phyloP scores from a whole-genome alignment of 139 green algal species.

The Haematococcus lacustris region DNA sequence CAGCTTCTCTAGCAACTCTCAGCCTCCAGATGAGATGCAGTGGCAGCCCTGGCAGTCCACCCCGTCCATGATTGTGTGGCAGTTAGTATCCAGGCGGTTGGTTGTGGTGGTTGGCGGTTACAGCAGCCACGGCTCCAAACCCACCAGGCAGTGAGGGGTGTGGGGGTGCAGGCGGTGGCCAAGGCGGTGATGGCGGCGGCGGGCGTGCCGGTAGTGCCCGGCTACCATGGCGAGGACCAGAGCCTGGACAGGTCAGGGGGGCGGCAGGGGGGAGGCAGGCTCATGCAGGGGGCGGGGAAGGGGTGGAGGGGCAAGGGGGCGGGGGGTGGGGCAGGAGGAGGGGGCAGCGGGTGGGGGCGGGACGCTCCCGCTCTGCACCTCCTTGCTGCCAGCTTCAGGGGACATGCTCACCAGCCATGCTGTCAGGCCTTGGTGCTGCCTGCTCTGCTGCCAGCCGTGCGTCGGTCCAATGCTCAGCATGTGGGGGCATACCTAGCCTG shows the following conservation, averaged over 20 bases:
- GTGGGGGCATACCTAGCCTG: neutral
- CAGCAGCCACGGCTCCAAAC: neutral
- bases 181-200: conserved; percentile 72
- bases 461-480: neutral
- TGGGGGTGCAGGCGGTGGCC: conserved; percentile 66
- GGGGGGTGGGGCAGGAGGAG: neutral
- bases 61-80: neutral
- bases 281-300: neutral
- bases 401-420: neutral
- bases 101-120: neutral
- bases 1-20: neutral
- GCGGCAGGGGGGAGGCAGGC: too few relatives aligned
- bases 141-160: conserved; percentile 1
- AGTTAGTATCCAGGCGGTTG: neutral
- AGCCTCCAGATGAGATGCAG: neutral
- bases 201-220: conserved; percentile 78
- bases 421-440: neutral
- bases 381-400: neutral
- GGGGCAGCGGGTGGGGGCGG: too few relatives aligned
- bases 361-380: neutral
- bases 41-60: too few relatives aligned
- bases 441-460: neutral
- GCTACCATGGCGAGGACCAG: conserved; percentile 74
- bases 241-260: conserved; percentile 21
- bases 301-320: neutral